Percentiles rank a stretch among this genome's conserved stretches.
Conservation (phyloP, 192 early-diverging fungal genomes). For the Podila clonocystis region DNA sequence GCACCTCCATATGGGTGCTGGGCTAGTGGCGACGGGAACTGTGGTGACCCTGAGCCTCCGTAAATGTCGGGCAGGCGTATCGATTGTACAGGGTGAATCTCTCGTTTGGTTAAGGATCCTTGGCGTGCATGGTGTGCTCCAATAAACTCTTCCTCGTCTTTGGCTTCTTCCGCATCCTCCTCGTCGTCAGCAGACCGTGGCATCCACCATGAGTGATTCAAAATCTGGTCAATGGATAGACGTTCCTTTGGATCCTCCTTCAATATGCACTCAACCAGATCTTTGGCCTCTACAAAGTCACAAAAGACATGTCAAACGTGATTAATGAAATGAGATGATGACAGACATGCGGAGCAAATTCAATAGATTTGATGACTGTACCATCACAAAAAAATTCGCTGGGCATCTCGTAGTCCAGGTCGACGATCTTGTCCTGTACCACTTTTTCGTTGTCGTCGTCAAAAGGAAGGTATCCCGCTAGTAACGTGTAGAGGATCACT, state of each 20-base stretch:
- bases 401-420: constrained; percentile 79
- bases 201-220: constrained; percentile 73
- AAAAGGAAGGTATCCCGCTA: constrained; percentile 83
- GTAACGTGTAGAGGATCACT: constrained; percentile 89
- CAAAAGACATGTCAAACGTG: background rate
- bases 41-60: constrained; percentile 27
- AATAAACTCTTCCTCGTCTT: constrained; percentile 20
- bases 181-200: constrained; percentile 44
- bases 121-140: constrained; percentile 35
- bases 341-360: background rate
- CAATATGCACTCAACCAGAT: constrained; percentile 74
- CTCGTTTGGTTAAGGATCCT: constrained; percentile 37
- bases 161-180: constrained; percentile 13
- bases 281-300: constrained; percentile 56
- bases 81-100: constrained; percentile 27
- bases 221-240: constrained; percentile 69
- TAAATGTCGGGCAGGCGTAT: constrained; percentile 14
- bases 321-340: background rate
- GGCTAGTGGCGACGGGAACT: constrained; percentile 25
- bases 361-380: constrained; percentile 17
- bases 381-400: constrained; percentile 65
- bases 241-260: constrained; percentile 73
- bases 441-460: constrained; percentile 82
- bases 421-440: constrained; percentile 76
- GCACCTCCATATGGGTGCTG: constrained; percentile 16